Evolutionary conservation across 1,139 yeast genomes (phyloP).

Genomic region (Geotrichum histeridarum): DNA sequence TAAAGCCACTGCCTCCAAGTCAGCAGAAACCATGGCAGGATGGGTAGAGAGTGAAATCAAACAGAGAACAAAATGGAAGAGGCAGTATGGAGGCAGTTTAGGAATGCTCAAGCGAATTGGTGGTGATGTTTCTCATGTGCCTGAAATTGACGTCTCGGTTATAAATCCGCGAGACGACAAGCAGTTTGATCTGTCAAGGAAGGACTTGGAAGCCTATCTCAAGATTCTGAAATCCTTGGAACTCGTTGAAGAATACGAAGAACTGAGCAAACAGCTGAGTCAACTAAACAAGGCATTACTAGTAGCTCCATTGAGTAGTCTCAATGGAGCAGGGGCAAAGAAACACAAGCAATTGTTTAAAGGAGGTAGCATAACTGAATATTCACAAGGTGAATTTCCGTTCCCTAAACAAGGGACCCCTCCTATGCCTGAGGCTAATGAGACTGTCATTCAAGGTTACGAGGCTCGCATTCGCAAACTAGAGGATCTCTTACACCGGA

Average conservation of each 20-base stretch:
- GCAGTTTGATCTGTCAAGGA: slow-evolving; percentile 6
- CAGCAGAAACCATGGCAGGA: slow-evolving; percentile 56
- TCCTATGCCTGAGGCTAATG: slow-evolving; percentile 6
- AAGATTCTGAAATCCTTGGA: not conserved
- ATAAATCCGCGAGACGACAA: slow-evolving; percentile 11
- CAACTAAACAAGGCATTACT: not conserved
- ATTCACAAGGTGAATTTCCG: slow-evolving; percentile 10
- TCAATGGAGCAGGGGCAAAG: not conserved
- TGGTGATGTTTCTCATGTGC: slow-evolving; percentile 13
- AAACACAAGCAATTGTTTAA: slow-evolving; percentile 16
- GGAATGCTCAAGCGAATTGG: slow-evolving; percentile 18
- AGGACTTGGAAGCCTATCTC: slow-evolving; percentile 15
- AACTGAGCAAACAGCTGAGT: slow-evolving; percentile 11
- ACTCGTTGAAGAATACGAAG: slow-evolving; percentile 14
- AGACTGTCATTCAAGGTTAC: slow-evolving; percentile 28
- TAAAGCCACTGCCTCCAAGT: slow-evolving; percentile 46
- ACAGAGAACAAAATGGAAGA: slow-evolving; percentile 58
- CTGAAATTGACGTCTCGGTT: slow-evolving; percentile 17
- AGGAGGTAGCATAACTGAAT: slow-evolving; percentile 18
- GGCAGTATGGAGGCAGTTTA: slow-evolving; percentile 46
- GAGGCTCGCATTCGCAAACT: slow-evolving; percentile 39
- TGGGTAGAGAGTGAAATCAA: slow-evolving; percentile 55
- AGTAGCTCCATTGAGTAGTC: not conserved
- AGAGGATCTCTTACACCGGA: slow-evolving; percentile 38
- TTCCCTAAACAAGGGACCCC: not conserved